phyloP scores from a whole-genome alignment of 805 yeast species.

The Pichia ethanolica region DNA sequence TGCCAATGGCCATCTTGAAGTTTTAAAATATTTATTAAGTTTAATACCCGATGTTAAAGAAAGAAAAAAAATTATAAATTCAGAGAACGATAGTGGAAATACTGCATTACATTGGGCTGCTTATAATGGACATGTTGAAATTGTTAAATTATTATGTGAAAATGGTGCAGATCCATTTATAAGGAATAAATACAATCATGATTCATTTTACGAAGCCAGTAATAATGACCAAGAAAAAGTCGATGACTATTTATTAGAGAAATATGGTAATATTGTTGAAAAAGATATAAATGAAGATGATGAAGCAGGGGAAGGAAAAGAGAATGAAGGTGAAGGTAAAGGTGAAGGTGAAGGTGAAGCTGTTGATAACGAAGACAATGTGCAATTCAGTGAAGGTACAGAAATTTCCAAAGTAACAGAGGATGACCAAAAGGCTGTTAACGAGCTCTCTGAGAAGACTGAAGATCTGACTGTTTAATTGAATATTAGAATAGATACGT shows the following conservation, averaged over 20 bases:
- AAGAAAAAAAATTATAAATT: conserved; percentile 36
- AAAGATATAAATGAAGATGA: conserved; percentile 37
- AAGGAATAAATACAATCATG: conserved; percentile 71
- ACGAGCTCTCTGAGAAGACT: conserved; percentile 25
- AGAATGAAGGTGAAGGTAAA: conserved; percentile 23
- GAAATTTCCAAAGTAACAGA: conserved; percentile 43
- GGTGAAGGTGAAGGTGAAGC: conserved; percentile 30
- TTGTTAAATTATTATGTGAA: conserved; percentile 65
- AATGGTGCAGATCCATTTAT: conserved; percentile 75
- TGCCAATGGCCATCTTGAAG: conserved; percentile 82
- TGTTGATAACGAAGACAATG: conserved; percentile 21
- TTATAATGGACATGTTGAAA: conserved; percentile 70
- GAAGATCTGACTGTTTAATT: conserved; percentile 18
- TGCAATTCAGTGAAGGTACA: conserved; percentile 40
- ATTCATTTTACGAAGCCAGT: conserved; percentile 85
- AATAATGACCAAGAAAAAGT: conserved; percentile 66
- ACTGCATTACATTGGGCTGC: conserved; percentile 98
- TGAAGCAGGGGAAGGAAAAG: conserved; percentile 28
- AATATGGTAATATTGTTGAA: conserved; percentile 57
- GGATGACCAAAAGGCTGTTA: conserved; percentile 37
- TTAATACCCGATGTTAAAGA: conserved; percentile 40
- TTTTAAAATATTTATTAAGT: conserved; percentile 51
- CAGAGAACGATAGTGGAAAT: conserved; percentile 74
- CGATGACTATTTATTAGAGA: conserved; percentile 67
- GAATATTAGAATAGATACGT: background rate